Evolutionary conservation across 495 filamentous ascomycete genomes (phyloP), one percentile per base, ranked within the genome.

Genomic region (Lasiosphaeria hispida): DNA sequence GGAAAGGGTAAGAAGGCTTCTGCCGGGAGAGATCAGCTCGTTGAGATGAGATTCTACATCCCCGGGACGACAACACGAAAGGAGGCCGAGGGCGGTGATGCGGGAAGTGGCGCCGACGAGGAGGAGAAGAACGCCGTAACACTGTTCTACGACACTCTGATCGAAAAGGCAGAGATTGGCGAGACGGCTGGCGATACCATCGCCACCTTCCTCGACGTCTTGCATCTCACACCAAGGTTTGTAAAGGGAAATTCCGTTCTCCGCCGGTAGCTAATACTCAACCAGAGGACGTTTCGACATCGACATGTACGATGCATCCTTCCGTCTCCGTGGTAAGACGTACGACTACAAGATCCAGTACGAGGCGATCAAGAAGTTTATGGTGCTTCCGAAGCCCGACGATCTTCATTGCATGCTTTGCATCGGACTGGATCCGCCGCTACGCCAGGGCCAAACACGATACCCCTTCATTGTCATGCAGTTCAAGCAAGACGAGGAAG

Each of bases 281-380:
- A 17, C 42, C 70, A 96, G 94, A 88, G 95, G 95, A 70, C 94
- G 95, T 49, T 99, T 97, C 81, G 95, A 97, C 72, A 96, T 97
- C 79, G 95, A 97, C 71, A 96, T 99, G 90, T 99, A 97, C 82
- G 95, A 97, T 70, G 85, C 85, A 1, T 97, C 95, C 5, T 97
- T 99, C 83, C 88, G 95, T 55, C 84, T 99, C 56, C 93, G 95
- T 48, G 95, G 95, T 49, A 97, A 97, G 75, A 99, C 95, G 34
- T 99, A 99, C 80, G 95, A 97, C 79, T 99, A 99, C 84, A 99
- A 99, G 81, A 96, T 99, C 60, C 91, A 96, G 75, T 99, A 96
- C 70, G 89, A 96, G 36, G 81, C 85, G 36, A 90, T 97, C 77
- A 99, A 99, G 78, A 97, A 97, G 73, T 97, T 97, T 72, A 95